Percentiles rank a stretch among this genome's conserved stretches.
phyloP scores from a whole-genome alignment of 2,329 filamentous ascomycete species.

The Furcasterigmium sp. region DNA sequence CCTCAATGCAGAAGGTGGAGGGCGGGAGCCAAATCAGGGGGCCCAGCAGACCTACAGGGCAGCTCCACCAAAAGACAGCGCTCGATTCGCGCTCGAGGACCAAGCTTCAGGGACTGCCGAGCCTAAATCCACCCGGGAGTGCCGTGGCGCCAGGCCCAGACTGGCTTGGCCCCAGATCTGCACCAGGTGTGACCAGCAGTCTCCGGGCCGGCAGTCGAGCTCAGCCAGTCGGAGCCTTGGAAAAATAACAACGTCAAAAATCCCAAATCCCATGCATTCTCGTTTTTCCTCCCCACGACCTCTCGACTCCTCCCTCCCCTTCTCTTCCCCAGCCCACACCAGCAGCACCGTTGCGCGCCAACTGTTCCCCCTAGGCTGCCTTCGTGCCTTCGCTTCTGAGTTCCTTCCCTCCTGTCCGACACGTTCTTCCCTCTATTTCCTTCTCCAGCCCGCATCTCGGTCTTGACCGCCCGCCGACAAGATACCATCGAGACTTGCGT shows the following conservation, averaged over 20 bases:
- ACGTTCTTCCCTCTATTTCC: slow-evolving; percentile 5
- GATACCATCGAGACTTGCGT: not conserved
- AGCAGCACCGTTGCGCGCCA: slow-evolving; percentile 37
- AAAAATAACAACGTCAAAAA: slow-evolving; percentile 14
- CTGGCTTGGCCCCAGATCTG: not conserved
- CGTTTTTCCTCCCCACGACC: slow-evolving; percentile 4
- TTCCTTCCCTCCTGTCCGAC: not conserved
- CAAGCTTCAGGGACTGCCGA: slow-evolving; percentile 3
- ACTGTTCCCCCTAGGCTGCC: slow-evolving; percentile 16
- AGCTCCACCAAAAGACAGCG: no score
- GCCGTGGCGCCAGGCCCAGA: not conserved
- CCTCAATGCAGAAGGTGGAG: no score
- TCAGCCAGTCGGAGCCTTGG: slow-evolving; percentile 1
- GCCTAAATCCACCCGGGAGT: slow-evolving; percentile 1
- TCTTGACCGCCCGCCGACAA: not conserved
- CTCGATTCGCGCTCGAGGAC: no score
- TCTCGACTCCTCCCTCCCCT: slow-evolving; percentile 8
- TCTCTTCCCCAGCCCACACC: slow-evolving; percentile 13
- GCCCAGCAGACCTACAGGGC: not conserved
- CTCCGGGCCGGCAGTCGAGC: slow-evolving; percentile 1
- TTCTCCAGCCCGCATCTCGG: not conserved
- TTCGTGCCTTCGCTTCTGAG: slow-evolving; percentile 9
- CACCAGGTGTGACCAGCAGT: not conserved
- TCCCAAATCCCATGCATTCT: slow-evolving; percentile 6
- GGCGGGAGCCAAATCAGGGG: not conserved